A percentile compares a stretch with the other conserved stretches of the same genome.
Evolutionary conservation across 164 flowering plant species (phyloP).

Genomic region (Buxus sempervirens): DNA sequence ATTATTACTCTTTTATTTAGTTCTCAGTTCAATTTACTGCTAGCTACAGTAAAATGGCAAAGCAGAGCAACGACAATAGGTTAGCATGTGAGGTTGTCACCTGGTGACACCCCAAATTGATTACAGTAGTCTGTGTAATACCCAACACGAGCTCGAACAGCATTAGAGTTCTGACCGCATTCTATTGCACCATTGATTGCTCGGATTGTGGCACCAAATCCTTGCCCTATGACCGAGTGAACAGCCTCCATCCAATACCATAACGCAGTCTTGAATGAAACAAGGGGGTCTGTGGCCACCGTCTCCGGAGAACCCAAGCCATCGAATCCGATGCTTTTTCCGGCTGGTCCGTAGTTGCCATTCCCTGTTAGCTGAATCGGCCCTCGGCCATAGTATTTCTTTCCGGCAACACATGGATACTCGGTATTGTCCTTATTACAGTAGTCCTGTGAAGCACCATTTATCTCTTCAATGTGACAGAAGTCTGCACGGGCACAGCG

Average conservation of each 20-base stretch:
- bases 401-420: constrained; percentile 29
- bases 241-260: constrained; percentile 43
- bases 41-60: too few relatives aligned
- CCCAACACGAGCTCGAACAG: constrained; percentile 21
- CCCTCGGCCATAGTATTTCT: constrained; percentile 33
- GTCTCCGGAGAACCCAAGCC: constrained; percentile 31
- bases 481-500: constrained; percentile 35
- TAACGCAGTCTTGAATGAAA: constrained; percentile 36
- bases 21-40: too few relatives aligned
- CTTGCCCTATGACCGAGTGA: constrained; percentile 28
- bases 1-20: too few relatives aligned
- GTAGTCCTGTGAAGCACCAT: constrained; percentile 26
- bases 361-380: constrained; percentile 41
- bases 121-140: constrained; percentile 30
- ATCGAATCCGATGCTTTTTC: constrained; percentile 34
- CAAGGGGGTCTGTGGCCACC: constrained; percentile 23
- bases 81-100: constrained; percentile 35
- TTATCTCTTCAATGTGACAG: constrained; percentile 38
- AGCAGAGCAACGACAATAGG: background rate
- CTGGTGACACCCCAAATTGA: constrained; percentile 29
- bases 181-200: constrained; percentile 34
- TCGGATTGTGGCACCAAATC: constrained; percentile 39
- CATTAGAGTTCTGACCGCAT: constrained; percentile 18
- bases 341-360: constrained; percentile 37
- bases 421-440: constrained; percentile 23